A percentile compares a stretch with the other conserved stretches of the same genome.
Evolutionary conservation across 257 asterid genomes (phyloP).

Genomic region (Ligustrum vulgare): DNA sequence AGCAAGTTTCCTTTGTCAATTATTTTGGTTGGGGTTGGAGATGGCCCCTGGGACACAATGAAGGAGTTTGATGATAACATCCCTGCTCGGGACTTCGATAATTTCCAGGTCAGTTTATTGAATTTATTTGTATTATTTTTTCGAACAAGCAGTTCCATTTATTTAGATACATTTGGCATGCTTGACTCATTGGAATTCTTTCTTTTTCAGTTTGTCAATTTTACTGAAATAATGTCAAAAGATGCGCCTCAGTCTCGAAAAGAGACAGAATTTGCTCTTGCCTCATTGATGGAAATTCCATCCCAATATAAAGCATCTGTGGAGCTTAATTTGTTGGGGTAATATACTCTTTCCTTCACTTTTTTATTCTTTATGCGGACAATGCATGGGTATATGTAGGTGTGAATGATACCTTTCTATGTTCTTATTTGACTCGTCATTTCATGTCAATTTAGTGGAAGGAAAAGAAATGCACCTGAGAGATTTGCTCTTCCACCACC

Average conservation of each 20-base stretch:
- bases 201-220: constrained; percentile 79
- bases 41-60: constrained; percentile 99
- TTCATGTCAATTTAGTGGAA: constrained; percentile 31
- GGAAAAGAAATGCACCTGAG: constrained; percentile 48
- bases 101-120: constrained; percentile 71
- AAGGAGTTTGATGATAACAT: constrained; percentile 93
- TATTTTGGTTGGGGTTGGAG: constrained; percentile 95
- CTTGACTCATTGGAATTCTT: constrained; percentile 13
- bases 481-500: constrained; percentile 93
- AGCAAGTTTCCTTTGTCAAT: constrained; percentile 94
- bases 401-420: neutral
- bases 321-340: constrained; percentile 92
- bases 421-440: neutral
- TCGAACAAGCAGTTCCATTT: neutral
- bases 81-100: constrained; percentile 91
- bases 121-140: neutral
- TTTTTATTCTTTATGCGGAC: neutral
- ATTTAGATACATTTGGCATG: neutral
- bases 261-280: constrained; percentile 93
- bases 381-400: neutral
- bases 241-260: constrained; percentile 63
- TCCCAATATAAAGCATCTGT: constrained; percentile 90
- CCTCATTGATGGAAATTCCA: constrained; percentile 96
- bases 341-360: constrained; percentile 17
- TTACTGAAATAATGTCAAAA: constrained; percentile 89